phyloP scores from a whole-genome alignment of 2,329 filamentous ascomycete genomes.

The Fusarium veterinarium region DNA sequence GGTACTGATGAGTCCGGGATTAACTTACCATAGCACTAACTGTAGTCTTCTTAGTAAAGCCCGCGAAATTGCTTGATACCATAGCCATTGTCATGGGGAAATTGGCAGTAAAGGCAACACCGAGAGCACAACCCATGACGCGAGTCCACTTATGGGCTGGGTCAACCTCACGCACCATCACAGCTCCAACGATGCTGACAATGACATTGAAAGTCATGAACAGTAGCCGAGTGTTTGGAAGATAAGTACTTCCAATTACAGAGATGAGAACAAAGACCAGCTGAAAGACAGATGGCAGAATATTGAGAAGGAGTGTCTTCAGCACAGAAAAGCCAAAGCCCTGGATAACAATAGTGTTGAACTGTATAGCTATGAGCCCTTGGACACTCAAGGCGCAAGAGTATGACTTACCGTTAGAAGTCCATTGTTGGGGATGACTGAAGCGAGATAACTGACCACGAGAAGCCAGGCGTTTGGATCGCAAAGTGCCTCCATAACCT shows the following conservation, averaged over 20 bases:
- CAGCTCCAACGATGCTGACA: background rate
- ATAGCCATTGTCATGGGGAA: background rate
- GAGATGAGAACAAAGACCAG: background rate
- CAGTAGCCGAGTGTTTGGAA: background rate
- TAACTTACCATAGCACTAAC: background rate
- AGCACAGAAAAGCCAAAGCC: background rate
- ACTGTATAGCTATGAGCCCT: background rate
- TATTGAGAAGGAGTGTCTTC: background rate
- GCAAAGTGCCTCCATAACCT: background rate
- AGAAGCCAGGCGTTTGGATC: background rate
- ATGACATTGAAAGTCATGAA: background rate
- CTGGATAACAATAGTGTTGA: background rate
- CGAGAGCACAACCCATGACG: background rate
- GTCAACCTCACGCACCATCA: background rate
- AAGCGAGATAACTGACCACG: background rate
- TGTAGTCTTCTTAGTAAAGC: background rate
- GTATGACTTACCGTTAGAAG: background rate
- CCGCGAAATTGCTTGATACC: background rate
- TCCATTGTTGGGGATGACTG: background rate
- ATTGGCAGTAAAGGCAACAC: background rate
- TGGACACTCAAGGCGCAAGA: accelerated
- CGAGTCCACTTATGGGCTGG: background rate
- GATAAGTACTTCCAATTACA: background rate
- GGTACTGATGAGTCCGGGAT: accelerated
- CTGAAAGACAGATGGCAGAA: background rate